phyloP scores from a whole-genome alignment of 2,329 filamentous ascomycete genomes.

The Ascochyta lentis region DNA sequence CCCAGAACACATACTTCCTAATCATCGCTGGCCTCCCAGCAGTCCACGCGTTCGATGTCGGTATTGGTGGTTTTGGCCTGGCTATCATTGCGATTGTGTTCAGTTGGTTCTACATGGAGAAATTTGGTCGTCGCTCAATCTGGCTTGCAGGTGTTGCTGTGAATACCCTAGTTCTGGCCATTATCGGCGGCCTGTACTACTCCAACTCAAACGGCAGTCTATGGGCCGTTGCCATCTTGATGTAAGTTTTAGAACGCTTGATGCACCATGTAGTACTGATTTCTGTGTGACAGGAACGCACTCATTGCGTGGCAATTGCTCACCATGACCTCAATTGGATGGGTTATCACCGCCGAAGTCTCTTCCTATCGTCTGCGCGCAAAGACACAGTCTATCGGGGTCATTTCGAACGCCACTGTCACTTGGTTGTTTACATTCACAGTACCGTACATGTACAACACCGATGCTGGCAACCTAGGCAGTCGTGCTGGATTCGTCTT shows the following conservation, averaged over 20 bases:
- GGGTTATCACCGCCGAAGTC: slow-evolving; percentile 12
- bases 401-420: slow-evolving; percentile 4
- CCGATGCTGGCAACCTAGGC: slow-evolving; percentile 48
- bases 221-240: slow-evolving; percentile 14
- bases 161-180: slow-evolving; percentile 6
- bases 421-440: slow-evolving; percentile 30
- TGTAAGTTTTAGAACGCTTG: slow-evolving; percentile 1
- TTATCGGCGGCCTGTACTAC: slow-evolving; percentile 12
- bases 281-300: slow-evolving; percentile 1
- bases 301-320: slow-evolving; percentile 16
- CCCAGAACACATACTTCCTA: slow-evolving; percentile 13
- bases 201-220: neutral
- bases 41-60: slow-evolving; percentile 13
- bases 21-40: slow-evolving; percentile 13
- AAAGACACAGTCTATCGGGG: slow-evolving; percentile 11
- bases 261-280: no score
- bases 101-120: slow-evolving; percentile 16
- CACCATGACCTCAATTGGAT: slow-evolving; percentile 11
- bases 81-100: slow-evolving; percentile 11
- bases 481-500: slow-evolving; percentile 54
- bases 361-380: slow-evolving; percentile 8
- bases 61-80: slow-evolving; percentile 15
- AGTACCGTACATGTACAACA: slow-evolving; percentile 53
- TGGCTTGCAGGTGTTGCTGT: slow-evolving; percentile 10
- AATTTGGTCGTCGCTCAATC: slow-evolving; percentile 15